phyloP scores from a whole-genome alignment of 2,329 filamentous ascomycete species.

The Ascochyta clinopodiicola region DNA sequence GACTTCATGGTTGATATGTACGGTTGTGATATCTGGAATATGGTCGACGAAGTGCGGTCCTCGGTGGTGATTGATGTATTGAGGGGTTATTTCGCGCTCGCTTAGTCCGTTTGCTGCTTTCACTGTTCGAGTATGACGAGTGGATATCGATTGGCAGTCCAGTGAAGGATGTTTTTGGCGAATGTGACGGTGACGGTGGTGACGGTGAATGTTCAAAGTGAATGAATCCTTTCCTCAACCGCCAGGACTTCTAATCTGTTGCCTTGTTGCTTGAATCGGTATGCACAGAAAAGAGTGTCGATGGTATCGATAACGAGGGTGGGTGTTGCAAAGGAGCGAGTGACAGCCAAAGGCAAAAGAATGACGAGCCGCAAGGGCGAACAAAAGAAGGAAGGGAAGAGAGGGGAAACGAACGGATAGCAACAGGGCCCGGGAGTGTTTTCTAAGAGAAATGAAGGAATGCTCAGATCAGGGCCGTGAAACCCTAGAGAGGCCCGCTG shows the following conservation, averaged over 20 bases:
- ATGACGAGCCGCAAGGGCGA: conserved; percentile 36
- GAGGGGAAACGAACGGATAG: conserved; percentile 36
- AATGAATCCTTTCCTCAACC: conserved; percentile 28
- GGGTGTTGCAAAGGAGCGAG: conserved; percentile 33
- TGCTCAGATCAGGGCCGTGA: conserved; percentile 46
- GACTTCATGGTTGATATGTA: conserved; percentile 40
- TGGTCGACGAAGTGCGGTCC: conserved; percentile 2
- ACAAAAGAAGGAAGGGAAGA: conserved; percentile 29
- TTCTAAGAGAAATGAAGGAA: conserved; percentile 49
- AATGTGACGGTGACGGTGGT: neutral
- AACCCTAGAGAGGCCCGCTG: conserved; percentile 36
- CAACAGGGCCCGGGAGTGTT: conserved; percentile 36
- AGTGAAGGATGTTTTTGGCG: conserved; percentile 16
- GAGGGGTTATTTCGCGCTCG: conserved; percentile 2
- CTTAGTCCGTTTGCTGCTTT: neutral
- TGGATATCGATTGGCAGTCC: conserved; percentile 8
- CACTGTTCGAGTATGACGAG: conserved; percentile 5
- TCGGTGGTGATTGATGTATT: neutral
- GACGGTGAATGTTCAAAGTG: conserved; percentile 15
- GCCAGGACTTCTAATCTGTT: conserved; percentile 35
- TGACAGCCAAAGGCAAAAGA: conserved; percentile 33
- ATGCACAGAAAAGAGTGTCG: conserved; percentile 41
- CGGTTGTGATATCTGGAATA: conserved; percentile 5
- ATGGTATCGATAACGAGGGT: conserved; percentile 36
- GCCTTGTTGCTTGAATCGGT: conserved; percentile 21